Conservation (phyloP, 1,284 basidiomycete genomes). For the Retiboletus flavoniger region DNA sequence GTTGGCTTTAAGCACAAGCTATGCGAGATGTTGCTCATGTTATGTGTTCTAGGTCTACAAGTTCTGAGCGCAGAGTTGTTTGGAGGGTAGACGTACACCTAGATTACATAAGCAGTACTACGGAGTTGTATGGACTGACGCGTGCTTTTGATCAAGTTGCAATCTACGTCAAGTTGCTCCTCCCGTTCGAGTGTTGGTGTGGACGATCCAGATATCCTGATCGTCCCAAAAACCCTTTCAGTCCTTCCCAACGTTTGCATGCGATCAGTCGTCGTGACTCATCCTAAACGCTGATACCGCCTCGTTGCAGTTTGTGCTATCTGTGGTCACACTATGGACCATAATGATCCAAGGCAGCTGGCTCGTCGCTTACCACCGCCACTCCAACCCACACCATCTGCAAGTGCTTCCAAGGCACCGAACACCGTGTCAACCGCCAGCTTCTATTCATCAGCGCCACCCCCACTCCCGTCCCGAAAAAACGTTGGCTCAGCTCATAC, state of each 20-base stretch:
- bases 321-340: conserved; percentile 27
- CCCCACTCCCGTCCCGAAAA: conserved; percentile 34
- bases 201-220: conserved; percentile 25
- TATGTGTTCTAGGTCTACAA: conserved; percentile 51
- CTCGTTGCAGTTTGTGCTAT: neutral
- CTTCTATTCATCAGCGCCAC: conserved; percentile 35
- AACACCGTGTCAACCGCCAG: conserved; percentile 27
- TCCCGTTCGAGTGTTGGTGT: conserved; percentile 1
- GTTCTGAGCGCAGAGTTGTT: conserved; percentile 38
- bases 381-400: conserved; percentile 19
- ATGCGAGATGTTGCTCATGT: conserved; percentile 7
- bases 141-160: conserved; percentile 26
- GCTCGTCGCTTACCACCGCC: conserved; percentile 27
- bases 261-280: conserved; percentile 1
- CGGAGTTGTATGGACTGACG: conserved; percentile 24
- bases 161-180: conserved; percentile 11
- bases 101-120: conserved; percentile 32
- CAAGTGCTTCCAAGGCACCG: conserved; percentile 20
- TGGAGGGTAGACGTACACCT: conserved; percentile 5
- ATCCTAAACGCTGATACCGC: conserved; percentile 10
- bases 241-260: conserved; percentile 3
- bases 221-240: conserved; percentile 3
- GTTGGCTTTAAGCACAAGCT: conserved; percentile 38
- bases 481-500: conserved; percentile 34
- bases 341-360: conserved; percentile 19